phyloP scores from a whole-genome alignment of 495 filamentous ascomycete genomes.

The Aspergillus carlsbadensis region DNA sequence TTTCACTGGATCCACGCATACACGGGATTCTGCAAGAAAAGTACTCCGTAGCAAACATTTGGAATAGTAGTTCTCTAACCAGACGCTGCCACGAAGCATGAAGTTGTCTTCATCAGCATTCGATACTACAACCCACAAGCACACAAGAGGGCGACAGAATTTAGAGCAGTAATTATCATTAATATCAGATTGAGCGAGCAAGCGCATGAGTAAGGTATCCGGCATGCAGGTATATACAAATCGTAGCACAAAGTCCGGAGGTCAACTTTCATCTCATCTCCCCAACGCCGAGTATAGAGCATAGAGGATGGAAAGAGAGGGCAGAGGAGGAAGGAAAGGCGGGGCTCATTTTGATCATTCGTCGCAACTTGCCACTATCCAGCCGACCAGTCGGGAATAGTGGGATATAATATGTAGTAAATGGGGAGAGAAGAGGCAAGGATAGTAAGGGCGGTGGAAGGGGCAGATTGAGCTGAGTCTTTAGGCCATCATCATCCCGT shows the following conservation, averaged over 20 bases:
- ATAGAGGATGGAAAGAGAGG: not conserved
- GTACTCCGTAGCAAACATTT: too few species aligned
- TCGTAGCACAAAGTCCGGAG: too few species aligned
- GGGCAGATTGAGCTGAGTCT: not conserved
- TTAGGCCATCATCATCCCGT: constrained; percentile 29
- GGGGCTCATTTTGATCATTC: constrained; percentile 4
- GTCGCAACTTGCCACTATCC: not conserved
- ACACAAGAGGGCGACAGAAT: not conserved
- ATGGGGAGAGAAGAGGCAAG: not conserved
- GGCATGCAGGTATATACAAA: not conserved
- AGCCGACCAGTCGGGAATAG: not conserved
- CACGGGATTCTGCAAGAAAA: too few species aligned
- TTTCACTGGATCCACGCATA: too few species aligned
- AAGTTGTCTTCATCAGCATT: not conserved
- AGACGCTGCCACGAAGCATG: too few species aligned
- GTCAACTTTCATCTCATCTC: not conserved
- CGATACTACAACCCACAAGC: not conserved
- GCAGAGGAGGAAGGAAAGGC: not conserved
- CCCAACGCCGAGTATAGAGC: not conserved
- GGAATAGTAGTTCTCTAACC: too few species aligned
- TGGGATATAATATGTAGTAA: not conserved
- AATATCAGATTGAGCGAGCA: not conserved
- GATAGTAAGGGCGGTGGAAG: not conserved
- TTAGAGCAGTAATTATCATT: too few species aligned
- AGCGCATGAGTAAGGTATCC: constrained; percentile 4